These are phyloP conservation scores for Naganishia liquefaciens DNA, from an alignment of 1,284 basidiomycete species.

Conservation along the genomic window DNA sequence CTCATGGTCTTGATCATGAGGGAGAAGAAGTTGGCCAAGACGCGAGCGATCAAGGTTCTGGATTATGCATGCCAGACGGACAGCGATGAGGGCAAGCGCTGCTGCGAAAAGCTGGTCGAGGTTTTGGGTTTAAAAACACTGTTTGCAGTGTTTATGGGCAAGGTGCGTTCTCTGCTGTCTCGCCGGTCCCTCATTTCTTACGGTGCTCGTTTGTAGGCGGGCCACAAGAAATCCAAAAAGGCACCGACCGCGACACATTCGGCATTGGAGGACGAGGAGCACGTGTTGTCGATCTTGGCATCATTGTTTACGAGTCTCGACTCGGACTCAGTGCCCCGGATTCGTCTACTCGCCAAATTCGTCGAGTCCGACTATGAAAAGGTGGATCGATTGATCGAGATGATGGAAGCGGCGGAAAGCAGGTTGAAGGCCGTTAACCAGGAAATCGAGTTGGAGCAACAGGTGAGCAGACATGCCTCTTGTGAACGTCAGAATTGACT, in stretches of 20 bases:
- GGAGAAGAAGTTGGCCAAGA: constrained; percentile 76
- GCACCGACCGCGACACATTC: constrained; percentile 56
- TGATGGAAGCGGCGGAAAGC: constrained; percentile 68
- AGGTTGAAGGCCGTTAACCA: constrained; percentile 64
- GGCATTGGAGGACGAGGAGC: constrained; percentile 78
- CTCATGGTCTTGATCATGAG: constrained; percentile 96
- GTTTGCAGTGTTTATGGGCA: constrained; percentile 90
- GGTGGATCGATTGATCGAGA: constrained; percentile 84
- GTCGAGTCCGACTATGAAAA: constrained; percentile 90
- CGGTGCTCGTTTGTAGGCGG: constrained; percentile 35
- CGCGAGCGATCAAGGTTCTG: constrained; percentile 81
- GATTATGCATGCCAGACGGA: constrained; percentile 86
- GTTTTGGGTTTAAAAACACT: constrained; percentile 81
- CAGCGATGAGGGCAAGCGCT: constrained; percentile 61
- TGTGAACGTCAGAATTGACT: constrained; percentile 4
- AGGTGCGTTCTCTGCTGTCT: constrained; percentile 61
- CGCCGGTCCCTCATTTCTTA: background rate
- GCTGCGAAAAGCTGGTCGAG: constrained; percentile 87
- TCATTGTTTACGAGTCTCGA: constrained; percentile 85
- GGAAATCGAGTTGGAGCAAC: constrained; percentile 67
- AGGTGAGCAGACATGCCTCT: constrained; percentile 56
- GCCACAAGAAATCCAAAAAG: constrained; percentile 65
- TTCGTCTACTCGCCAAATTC: constrained; percentile 88
- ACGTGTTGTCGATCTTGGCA: constrained; percentile 82
- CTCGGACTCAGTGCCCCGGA: constrained; percentile 77